Evolutionary conservation across 495 filamentous ascomycete species (phyloP).

Genomic region (Extremus antarcticus): DNA sequence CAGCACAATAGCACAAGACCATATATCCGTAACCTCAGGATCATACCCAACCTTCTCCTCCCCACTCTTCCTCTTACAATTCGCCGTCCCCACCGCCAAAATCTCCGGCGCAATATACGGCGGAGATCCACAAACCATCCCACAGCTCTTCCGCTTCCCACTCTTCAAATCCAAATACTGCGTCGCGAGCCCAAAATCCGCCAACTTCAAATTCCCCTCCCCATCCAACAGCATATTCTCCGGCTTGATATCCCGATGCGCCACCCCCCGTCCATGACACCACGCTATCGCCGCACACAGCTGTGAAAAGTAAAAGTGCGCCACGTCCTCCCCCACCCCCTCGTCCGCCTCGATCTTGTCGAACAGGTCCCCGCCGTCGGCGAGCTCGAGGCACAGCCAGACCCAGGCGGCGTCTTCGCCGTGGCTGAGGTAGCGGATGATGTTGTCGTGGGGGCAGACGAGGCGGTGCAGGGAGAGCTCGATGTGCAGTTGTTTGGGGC

Average conservation of each 20-base stretch:
- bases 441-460: constrained; percentile 78
- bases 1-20: constrained; percentile 92
- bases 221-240: constrained; percentile 45
- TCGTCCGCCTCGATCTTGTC: constrained; percentile 98
- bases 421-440: constrained; percentile 80
- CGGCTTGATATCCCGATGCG: constrained; percentile 37
- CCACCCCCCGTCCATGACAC: constrained; percentile 63
- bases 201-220: constrained; percentile 83
- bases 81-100: constrained; percentile 21
- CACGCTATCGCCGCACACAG: constrained; percentile 81
- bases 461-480: constrained; percentile 82
- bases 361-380: constrained; percentile 92
- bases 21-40: constrained; percentile 81
- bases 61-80: constrained; percentile 27
- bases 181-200: constrained; percentile 87
- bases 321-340: constrained; percentile 82
- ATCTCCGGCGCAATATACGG: constrained; percentile 97
- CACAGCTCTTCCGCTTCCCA: constrained; percentile 64
- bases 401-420: constrained; percentile 85
- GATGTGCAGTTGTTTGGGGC: constrained; percentile 73
- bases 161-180: constrained; percentile 74
- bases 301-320: constrained; percentile 92
- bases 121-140: constrained; percentile 88
- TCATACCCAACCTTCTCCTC: constrained; percentile 58
- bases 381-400: constrained; percentile 98